Evolutionary conservation across 805 yeast genomes (phyloP).

Genomic region (Priceomyces carsonii): DNA sequence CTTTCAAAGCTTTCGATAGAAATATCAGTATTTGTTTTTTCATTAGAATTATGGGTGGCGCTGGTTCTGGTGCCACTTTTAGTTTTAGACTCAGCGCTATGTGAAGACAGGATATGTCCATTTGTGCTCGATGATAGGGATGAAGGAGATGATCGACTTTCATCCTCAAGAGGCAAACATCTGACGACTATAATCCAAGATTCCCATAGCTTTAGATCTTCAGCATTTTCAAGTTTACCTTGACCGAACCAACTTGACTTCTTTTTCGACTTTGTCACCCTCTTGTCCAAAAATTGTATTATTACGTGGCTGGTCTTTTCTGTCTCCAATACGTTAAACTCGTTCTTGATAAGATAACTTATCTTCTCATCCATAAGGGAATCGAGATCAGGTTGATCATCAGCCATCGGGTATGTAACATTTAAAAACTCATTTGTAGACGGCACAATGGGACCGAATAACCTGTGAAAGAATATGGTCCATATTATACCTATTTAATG

Average conservation of each 20-base stretch:
- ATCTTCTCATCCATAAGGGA: constrained; percentile 37
- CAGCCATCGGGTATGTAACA: constrained; percentile 57
- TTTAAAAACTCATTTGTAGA: constrained; percentile 54
- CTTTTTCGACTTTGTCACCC: constrained; percentile 36
- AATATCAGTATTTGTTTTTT: constrained; percentile 22
- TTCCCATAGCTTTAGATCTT: constrained; percentile 62
- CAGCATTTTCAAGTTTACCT: constrained; percentile 22
- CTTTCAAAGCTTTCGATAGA: constrained; percentile 39
- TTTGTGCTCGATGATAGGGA: background rate
- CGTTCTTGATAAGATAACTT: constrained; percentile 28
- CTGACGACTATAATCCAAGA: constrained; percentile 61
- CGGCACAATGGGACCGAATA: constrained; percentile 66
- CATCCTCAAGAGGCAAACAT: constrained; percentile 33
- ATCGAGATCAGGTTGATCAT: constrained; percentile 51
- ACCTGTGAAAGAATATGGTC: constrained; percentile 66
- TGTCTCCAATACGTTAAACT: constrained; percentile 17
- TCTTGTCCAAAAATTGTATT: constrained; percentile 41
- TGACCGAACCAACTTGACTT: constrained; percentile 59
- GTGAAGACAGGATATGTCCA: constrained; percentile 1
- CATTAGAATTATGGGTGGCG: background rate
- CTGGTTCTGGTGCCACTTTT: constrained; percentile 5
- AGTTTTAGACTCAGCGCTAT: background rate
- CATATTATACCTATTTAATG: constrained; percentile 53
- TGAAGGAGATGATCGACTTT: constrained; percentile 3
- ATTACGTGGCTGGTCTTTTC: constrained; percentile 29